phyloP scores from a whole-genome alignment of 1,284 basidiomycete genomes.

The Sphagnurus paluster region DNA sequence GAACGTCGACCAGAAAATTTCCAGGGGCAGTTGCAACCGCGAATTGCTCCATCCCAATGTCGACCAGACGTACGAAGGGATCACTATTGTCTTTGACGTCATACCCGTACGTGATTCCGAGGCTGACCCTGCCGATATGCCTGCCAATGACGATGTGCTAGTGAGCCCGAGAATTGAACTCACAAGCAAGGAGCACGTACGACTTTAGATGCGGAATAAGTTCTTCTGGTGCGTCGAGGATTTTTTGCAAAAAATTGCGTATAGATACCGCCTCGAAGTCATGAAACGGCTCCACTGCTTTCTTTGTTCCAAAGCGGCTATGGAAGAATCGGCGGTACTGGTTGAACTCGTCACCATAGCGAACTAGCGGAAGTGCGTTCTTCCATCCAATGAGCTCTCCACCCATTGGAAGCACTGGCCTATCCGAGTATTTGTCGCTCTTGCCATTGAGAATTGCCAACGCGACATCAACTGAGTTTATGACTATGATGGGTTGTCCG shows the following conservation, averaged over 20 bases:
- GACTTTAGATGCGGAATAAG: slow-evolving; percentile 40
- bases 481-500: slow-evolving; percentile 39
- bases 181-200: neutral
- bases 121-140: slow-evolving; percentile 32
- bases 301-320: slow-evolving; percentile 36
- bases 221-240: slow-evolving; percentile 43
- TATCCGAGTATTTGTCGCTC: slow-evolving; percentile 43
- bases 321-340: slow-evolving; percentile 52
- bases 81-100: slow-evolving; percentile 32
- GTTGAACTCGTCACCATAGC: slow-evolving; percentile 48
- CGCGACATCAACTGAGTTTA: slow-evolving; percentile 39
- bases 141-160: slow-evolving; percentile 15
- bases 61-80: slow-evolving; percentile 29
- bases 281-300: slow-evolving; percentile 32
- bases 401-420: slow-evolving; percentile 32
- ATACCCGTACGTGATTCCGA: slow-evolving; percentile 37
- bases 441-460: slow-evolving; percentile 43
- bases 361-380: slow-evolving; percentile 30
- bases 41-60: slow-evolving; percentile 35
- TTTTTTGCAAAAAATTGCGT: slow-evolving; percentile 42
- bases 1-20: slow-evolving; percentile 25
- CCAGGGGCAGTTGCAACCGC: slow-evolving; percentile 33
- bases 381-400: slow-evolving; percentile 39
- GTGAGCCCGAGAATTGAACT: neutral
- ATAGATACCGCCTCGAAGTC: slow-evolving; percentile 45